phyloP scores from a whole-genome alignment of 1,284 basidiomycete genomes.

The Schizopora paradoxa region DNA sequence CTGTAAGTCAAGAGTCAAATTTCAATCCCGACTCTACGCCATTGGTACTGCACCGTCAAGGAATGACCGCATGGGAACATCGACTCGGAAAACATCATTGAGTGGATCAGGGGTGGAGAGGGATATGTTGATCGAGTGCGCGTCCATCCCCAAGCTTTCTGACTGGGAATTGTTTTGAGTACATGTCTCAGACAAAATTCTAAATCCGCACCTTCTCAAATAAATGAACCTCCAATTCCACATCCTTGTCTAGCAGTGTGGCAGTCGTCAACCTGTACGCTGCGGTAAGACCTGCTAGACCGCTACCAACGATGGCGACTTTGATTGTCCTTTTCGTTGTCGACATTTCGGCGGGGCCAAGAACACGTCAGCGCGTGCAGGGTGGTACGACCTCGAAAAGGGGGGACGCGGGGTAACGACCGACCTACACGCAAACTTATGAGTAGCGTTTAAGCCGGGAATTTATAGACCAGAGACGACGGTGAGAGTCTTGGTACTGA shows the following conservation, averaged over 20 bases:
- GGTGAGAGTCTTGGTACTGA: too few relatives aligned
- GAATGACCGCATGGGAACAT: constrained; percentile 77
- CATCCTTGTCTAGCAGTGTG: constrained; percentile 27
- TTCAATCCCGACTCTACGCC: neutral
- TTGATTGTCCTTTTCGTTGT: constrained; percentile 43
- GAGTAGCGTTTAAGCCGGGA: too few relatives aligned
- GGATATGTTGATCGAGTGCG: constrained; percentile 43
- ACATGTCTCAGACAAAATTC: constrained; percentile 4
- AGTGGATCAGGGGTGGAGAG: too few relatives aligned
- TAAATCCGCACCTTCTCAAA: constrained; percentile 58
- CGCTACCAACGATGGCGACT: constrained; percentile 65
- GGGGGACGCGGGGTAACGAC: too few relatives aligned
- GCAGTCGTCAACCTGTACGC: constrained; percentile 58
- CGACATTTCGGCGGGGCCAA: constrained; percentile 24
- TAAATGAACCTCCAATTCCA: constrained; percentile 60
- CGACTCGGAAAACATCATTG: constrained; percentile 43
- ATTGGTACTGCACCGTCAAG: constrained; percentile 51
- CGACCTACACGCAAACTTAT: too few relatives aligned
- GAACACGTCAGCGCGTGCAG: too few relatives aligned
- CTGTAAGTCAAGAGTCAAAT: constrained; percentile 29
- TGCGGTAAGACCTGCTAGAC: constrained; percentile 66
- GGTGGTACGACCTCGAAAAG: too few relatives aligned
- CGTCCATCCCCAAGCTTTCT: constrained; percentile 49
- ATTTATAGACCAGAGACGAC: too few relatives aligned
- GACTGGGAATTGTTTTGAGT: constrained; percentile 31